Conservation (phyloP, 2,329 filamentous ascomycete genomes). For the Arthrobotrys megalospora region DNA sequence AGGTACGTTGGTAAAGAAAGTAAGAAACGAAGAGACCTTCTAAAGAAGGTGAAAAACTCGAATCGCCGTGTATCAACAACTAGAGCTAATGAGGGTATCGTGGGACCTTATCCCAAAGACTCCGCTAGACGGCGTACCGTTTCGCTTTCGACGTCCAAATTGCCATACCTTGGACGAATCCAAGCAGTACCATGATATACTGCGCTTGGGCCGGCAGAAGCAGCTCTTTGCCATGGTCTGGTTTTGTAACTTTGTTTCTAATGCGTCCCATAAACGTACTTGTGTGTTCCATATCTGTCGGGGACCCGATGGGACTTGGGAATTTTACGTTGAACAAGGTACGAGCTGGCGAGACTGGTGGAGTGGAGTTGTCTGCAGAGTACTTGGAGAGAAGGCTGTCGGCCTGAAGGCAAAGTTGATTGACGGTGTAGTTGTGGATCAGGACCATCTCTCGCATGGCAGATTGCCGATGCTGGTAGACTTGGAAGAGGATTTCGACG, state of each 20-base stretch:
- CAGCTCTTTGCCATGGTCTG: neutral
- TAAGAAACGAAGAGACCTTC: neutral
- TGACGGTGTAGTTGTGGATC: constrained; percentile 55
- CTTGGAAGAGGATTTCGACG: constrained; percentile 62
- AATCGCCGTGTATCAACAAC: too few relatives aligned
- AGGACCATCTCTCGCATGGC: constrained; percentile 59
- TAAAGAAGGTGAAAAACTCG: neutral
- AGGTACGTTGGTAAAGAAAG: neutral
- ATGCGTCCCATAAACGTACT: constrained; percentile 20
- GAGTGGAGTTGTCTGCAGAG: neutral
- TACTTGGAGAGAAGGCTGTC: constrained; percentile 48
- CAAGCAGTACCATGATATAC: constrained; percentile 64
- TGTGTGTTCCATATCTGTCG: neutral
- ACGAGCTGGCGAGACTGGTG: constrained; percentile 31
- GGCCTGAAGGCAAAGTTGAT: constrained; percentile 45
- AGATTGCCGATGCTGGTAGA: constrained; percentile 45
- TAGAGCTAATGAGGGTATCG: constrained; percentile 1
- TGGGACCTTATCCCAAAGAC: neutral
- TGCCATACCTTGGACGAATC: constrained; percentile 64
- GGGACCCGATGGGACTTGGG: neutral
- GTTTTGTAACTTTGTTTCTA: constrained; percentile 25
- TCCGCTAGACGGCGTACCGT: constrained; percentile 60
- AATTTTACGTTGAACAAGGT: constrained; percentile 39
- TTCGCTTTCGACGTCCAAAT: constrained; percentile 64
- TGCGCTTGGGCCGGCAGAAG: constrained; percentile 44